Evolutionary conservation across 2,329 filamentous ascomycete species (phyloP).

Genomic region (Aspergillus sp.): DNA sequence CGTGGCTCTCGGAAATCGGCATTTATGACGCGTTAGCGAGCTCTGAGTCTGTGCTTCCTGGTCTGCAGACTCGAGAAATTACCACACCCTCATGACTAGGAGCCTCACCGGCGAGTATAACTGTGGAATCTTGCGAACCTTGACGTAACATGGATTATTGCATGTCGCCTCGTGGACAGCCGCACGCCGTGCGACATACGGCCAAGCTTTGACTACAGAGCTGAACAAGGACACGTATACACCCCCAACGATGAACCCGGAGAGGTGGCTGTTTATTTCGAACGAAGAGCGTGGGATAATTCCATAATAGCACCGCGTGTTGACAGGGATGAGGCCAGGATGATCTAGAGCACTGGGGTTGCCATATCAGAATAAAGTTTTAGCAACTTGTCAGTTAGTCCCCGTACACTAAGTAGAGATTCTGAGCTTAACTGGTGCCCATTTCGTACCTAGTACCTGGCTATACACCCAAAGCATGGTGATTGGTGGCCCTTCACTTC

Average conservation of each 20-base stretch:
- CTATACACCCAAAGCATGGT: background rate
- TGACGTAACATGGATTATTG: constrained; percentile 3
- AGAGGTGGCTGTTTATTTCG: background rate
- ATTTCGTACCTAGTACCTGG: constrained; percentile 3
- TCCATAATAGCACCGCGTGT: background rate
- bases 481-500: background rate
- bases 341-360: background rate
- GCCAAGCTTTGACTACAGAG: constrained; percentile 2
- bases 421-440: background rate
- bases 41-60: background rate
- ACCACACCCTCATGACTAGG: background rate
- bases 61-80: background rate
- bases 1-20: background rate
- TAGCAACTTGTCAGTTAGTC: background rate
- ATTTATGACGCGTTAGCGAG: background rate
- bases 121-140: background rate
- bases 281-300: background rate
- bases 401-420: background rate
- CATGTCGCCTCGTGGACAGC: background rate
- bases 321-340: background rate
- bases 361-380: background rate
- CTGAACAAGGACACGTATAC: background rate
- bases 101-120: background rate
- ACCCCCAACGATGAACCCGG: background rate
- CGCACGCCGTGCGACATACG: background rate